Evolutionary conservation across 805 yeast genomes (phyloP).

Genomic region (Wickerhamiella parazyma): DNA sequence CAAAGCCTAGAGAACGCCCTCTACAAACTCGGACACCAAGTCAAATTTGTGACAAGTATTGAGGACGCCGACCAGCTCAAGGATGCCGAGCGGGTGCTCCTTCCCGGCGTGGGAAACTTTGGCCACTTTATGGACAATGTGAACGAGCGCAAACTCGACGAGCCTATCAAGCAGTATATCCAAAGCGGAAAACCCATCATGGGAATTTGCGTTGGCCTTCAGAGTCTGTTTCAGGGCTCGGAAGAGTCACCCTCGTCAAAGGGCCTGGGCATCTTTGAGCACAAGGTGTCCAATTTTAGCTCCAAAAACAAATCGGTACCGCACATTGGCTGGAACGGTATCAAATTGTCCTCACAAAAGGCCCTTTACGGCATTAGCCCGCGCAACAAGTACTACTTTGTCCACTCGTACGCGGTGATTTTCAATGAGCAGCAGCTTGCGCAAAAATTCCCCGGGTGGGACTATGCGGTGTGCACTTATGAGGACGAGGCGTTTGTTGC

Average conservation of each 20-base stretch:
- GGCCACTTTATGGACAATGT: slow-evolving; percentile 82
- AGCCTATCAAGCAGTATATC: slow-evolving; percentile 55
- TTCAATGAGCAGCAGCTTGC: slow-evolving; percentile 20
- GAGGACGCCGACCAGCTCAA: slow-evolving; percentile 31
- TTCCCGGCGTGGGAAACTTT: slow-evolving; percentile 96
- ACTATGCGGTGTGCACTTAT: slow-evolving; percentile 55
- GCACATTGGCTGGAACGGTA: slow-evolving; percentile 88
- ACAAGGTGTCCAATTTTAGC: slow-evolving; percentile 48
- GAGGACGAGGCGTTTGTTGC: slow-evolving; percentile 74
- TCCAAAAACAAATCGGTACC: slow-evolving; percentile 69
- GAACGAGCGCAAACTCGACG: slow-evolving; percentile 43
- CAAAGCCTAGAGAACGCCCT: slow-evolving; percentile 84
- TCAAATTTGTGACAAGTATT: slow-evolving; percentile 15
- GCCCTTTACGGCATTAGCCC: slow-evolving; percentile 52
- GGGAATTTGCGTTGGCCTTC: slow-evolving; percentile 98
- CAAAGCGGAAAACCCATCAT: slow-evolving; percentile 70
- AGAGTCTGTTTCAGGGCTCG: slow-evolving; percentile 62
- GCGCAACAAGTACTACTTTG: slow-evolving; percentile 71
- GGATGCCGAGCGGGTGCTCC: slow-evolving; percentile 36
- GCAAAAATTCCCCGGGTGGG: slow-evolving; percentile 43
- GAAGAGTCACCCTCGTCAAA: slow-evolving; percentile 52
- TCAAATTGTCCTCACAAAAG: slow-evolving; percentile 17
- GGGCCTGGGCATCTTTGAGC: slow-evolving; percentile 50
- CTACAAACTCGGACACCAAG: slow-evolving; percentile 57
- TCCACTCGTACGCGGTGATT: slow-evolving; percentile 74